phyloP scores from a whole-genome alignment of 495 filamentous ascomycete genomes.

The Thermothielavioides terrestris region DNA sequence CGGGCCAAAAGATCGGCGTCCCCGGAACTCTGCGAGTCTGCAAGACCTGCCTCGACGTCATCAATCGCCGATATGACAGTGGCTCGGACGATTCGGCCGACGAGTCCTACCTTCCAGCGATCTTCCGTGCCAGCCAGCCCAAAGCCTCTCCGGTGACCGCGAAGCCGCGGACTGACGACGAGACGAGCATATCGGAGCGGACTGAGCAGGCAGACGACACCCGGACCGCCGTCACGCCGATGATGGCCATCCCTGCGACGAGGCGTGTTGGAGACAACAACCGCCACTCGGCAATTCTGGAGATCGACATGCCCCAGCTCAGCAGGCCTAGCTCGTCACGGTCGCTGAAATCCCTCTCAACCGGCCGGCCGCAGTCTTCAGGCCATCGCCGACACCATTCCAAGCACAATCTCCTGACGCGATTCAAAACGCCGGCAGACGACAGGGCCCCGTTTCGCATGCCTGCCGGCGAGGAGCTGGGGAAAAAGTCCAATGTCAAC shows the following conservation, averaged over 20 bases:
- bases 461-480: conserved; percentile 54
- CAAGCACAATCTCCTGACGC: conserved; percentile 67
- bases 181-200: conserved; percentile 33
- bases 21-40: conserved; percentile 80
- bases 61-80: conserved; percentile 82
- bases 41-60: conserved; percentile 88
- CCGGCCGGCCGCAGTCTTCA: conserved; percentile 60
- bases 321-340: conserved; percentile 81
- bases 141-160: conserved; percentile 25
- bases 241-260: conserved; percentile 85
- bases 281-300: conserved; percentile 77
- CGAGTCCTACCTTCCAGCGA: conserved; percentile 46
- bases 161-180: conserved; percentile 27
- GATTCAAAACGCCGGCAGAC: conserved; percentile 42
- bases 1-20: conserved; percentile 81
- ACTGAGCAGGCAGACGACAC: conserved; percentile 34
- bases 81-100: conserved; percentile 76
- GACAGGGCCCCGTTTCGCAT: conserved; percentile 88
- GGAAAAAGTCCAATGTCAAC: conserved; percentile 57
- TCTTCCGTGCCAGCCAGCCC: conserved; percentile 44
- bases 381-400: conserved; percentile 79
- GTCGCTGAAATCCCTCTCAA: conserved; percentile 73
- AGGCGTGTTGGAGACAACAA: conserved; percentile 75
- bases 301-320: conserved; percentile 62
- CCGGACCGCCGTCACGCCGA: conserved; percentile 45